Percentiles rank a stretch among this genome's conserved stretches.
phyloP scores from a whole-genome alignment of 2,329 filamentous ascomycete species.

The Phialophora macrospora region DNA sequence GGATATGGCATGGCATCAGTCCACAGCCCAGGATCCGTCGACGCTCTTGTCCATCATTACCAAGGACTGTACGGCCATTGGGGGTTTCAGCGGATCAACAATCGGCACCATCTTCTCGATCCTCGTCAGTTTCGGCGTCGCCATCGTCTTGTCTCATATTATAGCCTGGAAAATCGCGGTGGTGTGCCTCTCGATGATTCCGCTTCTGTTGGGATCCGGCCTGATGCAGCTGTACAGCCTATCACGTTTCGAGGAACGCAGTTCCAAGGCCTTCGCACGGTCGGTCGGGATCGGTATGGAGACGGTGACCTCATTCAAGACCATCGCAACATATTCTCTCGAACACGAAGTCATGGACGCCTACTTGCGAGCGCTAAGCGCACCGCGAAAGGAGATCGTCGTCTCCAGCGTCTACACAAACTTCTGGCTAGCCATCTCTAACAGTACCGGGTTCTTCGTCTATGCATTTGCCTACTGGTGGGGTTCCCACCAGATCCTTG shows the following conservation, averaged over 20 bases:
- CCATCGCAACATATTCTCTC: too few species aligned
- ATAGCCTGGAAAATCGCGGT: conserved; percentile 77
- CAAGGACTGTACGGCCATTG: conserved; percentile 69
- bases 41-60: conserved; percentile 70
- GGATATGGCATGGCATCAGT: conserved; percentile 65
- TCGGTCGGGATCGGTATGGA: too few species aligned
- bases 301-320: too few species aligned
- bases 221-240: conserved; percentile 63
- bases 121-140: conserved; percentile 70
- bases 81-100: conserved; percentile 55
- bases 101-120: too few species aligned
- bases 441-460: conserved; percentile 74
- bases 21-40: conserved; percentile 64
- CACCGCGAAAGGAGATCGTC: too few species aligned
- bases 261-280: too few species aligned
- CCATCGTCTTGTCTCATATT: conserved; percentile 71
- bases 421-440: conserved; percentile 51
- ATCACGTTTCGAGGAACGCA: too few species aligned
- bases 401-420: too few species aligned
- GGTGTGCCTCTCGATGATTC: conserved; percentile 71
- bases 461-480: conserved; percentile 77
- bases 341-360: too few species aligned
- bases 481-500: conserved; percentile 70
- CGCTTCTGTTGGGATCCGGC: conserved; percentile 70
- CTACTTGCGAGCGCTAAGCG: too few species aligned